Evolutionary conservation across 1,284 basidiomycete genomes (phyloP).

Genomic region (Microbotryum saponariae): DNA sequence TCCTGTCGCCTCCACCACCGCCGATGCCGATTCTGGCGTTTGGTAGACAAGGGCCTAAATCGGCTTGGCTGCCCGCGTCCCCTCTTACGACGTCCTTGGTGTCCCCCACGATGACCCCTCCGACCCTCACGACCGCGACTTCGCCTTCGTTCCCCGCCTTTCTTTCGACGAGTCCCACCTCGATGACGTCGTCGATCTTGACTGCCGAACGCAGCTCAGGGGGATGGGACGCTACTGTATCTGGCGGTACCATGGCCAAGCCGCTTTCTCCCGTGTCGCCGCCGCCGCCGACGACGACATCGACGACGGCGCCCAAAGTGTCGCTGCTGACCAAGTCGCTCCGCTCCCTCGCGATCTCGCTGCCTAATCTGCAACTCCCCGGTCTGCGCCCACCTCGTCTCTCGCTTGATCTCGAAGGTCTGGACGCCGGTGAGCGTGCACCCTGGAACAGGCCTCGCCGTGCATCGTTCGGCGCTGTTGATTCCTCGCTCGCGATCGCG

Average conservation of each 20-base stretch:
- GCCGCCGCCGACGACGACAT: slow-evolving; percentile 2
- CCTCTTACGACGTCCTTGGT: not conserved
- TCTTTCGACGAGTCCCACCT: not conserved
- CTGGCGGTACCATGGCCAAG: too few species aligned
- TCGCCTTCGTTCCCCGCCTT: slow-evolving; percentile 7
- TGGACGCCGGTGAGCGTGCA: not conserved
- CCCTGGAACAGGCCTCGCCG: too few species aligned
- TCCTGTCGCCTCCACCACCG: slow-evolving; percentile 11
- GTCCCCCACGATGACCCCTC: too few species aligned
- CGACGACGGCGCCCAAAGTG: not conserved
- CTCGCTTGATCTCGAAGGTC: slow-evolving; percentile 7
- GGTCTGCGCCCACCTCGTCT: not conserved
- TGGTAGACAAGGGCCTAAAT: not conserved
- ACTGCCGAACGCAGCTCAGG: not conserved
- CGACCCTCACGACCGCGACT: not conserved
- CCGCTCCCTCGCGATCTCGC: slow-evolving; percentile 15
- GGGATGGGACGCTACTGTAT: too few species aligned
- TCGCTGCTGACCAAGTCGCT: slow-evolving; percentile 29
- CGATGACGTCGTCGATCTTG: not conserved
- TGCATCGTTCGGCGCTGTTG: too few species aligned
- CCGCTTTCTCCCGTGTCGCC: not conserved
- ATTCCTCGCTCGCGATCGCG: too few species aligned
- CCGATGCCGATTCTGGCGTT: slow-evolving; percentile 3
- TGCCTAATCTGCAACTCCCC: slow-evolving; percentile 23
- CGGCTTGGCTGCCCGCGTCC: slow-evolving; percentile 15